These are phyloP conservation scores for Gigaspora rosea DNA, from an alignment of 192 early-diverging fungal genomes.

Conservation along the genomic window DNA sequence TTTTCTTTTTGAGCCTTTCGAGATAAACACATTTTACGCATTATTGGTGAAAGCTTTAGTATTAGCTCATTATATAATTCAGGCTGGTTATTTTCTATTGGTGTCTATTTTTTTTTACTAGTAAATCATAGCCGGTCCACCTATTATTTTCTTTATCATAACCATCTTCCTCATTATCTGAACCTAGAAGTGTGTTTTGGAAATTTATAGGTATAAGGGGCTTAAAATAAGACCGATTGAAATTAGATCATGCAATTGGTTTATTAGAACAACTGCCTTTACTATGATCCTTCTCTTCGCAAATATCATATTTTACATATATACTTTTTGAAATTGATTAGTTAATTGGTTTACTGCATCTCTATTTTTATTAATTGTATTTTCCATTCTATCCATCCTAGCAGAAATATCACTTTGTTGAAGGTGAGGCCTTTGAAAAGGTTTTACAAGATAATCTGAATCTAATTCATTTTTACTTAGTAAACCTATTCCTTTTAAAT, in stretches of 20 bases:
- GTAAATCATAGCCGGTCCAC: neutral
- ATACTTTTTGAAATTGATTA: too few relatives aligned
- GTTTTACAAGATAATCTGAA: too few relatives aligned
- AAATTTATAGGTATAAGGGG: too few relatives aligned
- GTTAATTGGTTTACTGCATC: slow-evolving; percentile 16
- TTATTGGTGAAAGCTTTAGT: neutral
- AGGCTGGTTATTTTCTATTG: neutral
- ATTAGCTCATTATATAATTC: neutral
- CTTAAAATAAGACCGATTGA: too few relatives aligned
- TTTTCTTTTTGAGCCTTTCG: neutral
- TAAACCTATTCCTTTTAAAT: too few relatives aligned
- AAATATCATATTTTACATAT: too few relatives aligned
- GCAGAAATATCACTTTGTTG: neutral
- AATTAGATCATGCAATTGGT: too few relatives aligned
- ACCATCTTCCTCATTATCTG: neutral
- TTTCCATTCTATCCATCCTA: slow-evolving; percentile 18
- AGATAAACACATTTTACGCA: neutral
- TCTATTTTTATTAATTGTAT: slow-evolving; percentile 6
- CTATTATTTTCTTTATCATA: slow-evolving; percentile 1
- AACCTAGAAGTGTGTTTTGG: neutral
- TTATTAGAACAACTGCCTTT: too few relatives aligned
- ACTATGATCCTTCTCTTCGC: too few relatives aligned
- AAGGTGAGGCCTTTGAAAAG: too few relatives aligned
- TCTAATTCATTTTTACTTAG: too few relatives aligned
- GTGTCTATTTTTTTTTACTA: slow-evolving; percentile 6